phyloP scores from a whole-genome alignment of 768 basidiomycete genomes.

The Trametes coccinea region DNA sequence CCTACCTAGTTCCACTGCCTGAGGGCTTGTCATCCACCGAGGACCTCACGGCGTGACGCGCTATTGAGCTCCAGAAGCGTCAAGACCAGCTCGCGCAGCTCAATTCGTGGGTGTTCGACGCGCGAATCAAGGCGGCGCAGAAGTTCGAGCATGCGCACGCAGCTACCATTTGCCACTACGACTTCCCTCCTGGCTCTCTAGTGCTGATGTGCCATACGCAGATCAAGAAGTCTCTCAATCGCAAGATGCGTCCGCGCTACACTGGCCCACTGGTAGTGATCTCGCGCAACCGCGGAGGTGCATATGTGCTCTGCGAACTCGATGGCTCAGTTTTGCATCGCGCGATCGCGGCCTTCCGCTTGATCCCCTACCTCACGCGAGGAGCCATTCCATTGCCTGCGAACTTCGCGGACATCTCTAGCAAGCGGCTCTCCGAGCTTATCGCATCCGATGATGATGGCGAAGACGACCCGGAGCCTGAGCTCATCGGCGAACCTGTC shows the following conservation, averaged over 20 bases:
- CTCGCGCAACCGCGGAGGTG: slow-evolving; percentile 13
- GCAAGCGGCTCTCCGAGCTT: not conserved
- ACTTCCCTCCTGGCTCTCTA: slow-evolving; percentile 28
- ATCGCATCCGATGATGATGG: not conserved
- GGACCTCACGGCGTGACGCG: not conserved
- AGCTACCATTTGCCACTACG: slow-evolving; percentile 22
- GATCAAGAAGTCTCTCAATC: slow-evolving; percentile 24
- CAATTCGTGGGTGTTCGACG: no score
- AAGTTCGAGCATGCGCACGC: no score
- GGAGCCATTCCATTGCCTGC: not conserved
- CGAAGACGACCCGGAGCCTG: slow-evolving; percentile 1
- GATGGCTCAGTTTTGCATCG: slow-evolving; percentile 22
- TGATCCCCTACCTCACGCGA: slow-evolving; percentile 25
- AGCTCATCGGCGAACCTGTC: not conserved
- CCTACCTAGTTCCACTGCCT: slow-evolving; percentile 19
- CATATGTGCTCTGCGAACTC: slow-evolving; percentile 23
- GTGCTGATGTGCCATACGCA: slow-evolving; percentile 30
- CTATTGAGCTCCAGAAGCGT: no score
- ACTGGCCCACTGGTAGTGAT: slow-evolving; percentile 28
- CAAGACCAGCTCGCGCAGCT: no score
- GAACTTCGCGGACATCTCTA: not conserved
- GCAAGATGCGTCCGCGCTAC: slow-evolving; percentile 27
- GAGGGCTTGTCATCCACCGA: slow-evolving; percentile 12
- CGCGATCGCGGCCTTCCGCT: slow-evolving; percentile 19
- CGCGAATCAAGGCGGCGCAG: no score